These are phyloP conservation scores for Geotrichum candidum DNA, from an alignment of 1,139 yeast species.

Conservation along the genomic window DNA sequence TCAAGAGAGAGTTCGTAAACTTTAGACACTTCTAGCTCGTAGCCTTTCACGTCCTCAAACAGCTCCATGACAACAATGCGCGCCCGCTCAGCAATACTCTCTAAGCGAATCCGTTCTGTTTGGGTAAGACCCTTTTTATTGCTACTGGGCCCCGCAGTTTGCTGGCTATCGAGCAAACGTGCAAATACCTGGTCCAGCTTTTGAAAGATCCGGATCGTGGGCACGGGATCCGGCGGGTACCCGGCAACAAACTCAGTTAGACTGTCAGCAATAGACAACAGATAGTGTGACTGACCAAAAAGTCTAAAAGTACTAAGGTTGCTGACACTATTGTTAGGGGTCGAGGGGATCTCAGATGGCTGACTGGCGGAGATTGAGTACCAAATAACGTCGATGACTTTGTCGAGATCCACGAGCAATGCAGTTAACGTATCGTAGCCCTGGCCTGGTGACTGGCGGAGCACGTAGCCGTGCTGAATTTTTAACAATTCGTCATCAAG, in stretches of 20 bases:
- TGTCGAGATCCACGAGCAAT: slow-evolving; percentile 44
- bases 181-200: slow-evolving; percentile 27
- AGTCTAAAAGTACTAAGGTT: slow-evolving; percentile 18
- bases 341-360: slow-evolving; percentile 5
- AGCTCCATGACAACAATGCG: slow-evolving; percentile 20
- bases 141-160: neutral
- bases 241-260: slow-evolving; percentile 47
- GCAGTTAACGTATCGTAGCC: slow-evolving; percentile 40
- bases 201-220: slow-evolving; percentile 11
- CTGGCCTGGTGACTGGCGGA: slow-evolving; percentile 15
- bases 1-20: slow-evolving; percentile 20
- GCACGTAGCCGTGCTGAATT: slow-evolving; percentile 17
- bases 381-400: slow-evolving; percentile 53
- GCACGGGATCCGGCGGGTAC: slow-evolving; percentile 14
- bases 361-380: slow-evolving; percentile 38
- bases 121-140: slow-evolving; percentile 14
- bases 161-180: slow-evolving; percentile 19
- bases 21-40: slow-evolving; percentile 20
- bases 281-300: slow-evolving; percentile 57
- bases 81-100: slow-evolving; percentile 29
- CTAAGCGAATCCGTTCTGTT: slow-evolving; percentile 29
- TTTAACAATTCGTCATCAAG: slow-evolving; percentile 13
- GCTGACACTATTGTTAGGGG: neutral
- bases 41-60: slow-evolving; percentile 18
- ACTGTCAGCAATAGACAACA: slow-evolving; percentile 59